Evolutionary conservation across 805 yeast species (phyloP).

Genomic region (Candida schatavii): DNA sequence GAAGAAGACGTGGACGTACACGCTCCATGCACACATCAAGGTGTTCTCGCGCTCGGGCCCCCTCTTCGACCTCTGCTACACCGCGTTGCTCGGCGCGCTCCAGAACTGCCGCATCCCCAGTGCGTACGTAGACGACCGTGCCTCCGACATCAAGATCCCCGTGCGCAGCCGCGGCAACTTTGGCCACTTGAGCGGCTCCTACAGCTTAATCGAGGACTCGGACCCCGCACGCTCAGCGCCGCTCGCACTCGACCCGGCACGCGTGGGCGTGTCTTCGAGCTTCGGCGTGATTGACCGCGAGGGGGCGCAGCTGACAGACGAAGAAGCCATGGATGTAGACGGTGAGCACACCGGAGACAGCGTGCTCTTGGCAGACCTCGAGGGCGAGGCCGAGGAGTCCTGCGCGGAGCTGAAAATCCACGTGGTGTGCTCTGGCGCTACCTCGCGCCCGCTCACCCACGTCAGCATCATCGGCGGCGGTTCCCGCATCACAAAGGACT

Average conservation of each 20-base stretch:
- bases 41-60: constrained; percentile 85
- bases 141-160: constrained; percentile 49
- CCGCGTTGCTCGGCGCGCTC: constrained; percentile 62
- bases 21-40: constrained; percentile 68
- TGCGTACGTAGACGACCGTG: constrained; percentile 64
- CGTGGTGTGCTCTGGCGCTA: constrained; percentile 32
- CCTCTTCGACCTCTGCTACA: constrained; percentile 72
- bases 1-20: constrained; percentile 33
- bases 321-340: constrained; percentile 31
- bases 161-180: constrained; percentile 51
- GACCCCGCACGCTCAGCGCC: constrained; percentile 23
- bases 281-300: constrained; percentile 57
- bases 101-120: constrained; percentile 59
- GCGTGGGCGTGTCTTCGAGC: constrained; percentile 44
- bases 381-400: constrained; percentile 80
- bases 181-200: constrained; percentile 42
- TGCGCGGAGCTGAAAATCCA: constrained; percentile 53
- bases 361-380: constrained; percentile 66
- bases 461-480: constrained; percentile 51
- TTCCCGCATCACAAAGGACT: constrained; percentile 44
- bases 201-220: constrained; percentile 53
- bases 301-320: constrained; percentile 27
- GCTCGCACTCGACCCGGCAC: constrained; percentile 38
- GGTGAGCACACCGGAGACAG: constrained; percentile 14
- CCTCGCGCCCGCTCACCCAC: constrained; percentile 29